Conservation (phyloP, 768 basidiomycete species). For the Collybiopsis confluens region DNA sequence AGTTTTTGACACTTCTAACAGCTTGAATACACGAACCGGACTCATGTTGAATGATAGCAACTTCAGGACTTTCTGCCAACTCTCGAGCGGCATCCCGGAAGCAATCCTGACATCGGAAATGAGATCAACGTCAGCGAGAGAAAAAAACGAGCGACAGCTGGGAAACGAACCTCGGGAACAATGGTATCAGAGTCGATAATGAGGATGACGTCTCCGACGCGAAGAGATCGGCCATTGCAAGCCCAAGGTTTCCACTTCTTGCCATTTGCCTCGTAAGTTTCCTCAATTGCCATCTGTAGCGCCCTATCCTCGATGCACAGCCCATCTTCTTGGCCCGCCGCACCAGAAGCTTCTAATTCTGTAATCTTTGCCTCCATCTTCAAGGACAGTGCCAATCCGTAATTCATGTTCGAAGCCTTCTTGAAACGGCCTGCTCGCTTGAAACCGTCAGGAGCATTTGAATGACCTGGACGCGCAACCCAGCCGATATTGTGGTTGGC, state of each 20-base stretch:
- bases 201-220: constrained; percentile 77
- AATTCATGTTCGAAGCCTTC: constrained; percentile 91
- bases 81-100: constrained; percentile 88
- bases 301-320: constrained; percentile 64
- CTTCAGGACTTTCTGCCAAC: constrained; percentile 73
- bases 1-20: no score
- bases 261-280: constrained; percentile 58
- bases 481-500: constrained; percentile 75
- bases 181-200: constrained; percentile 80
- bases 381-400: constrained; percentile 63
- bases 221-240: constrained; percentile 66
- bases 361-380: constrained; percentile 52
- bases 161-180: constrained; percentile 57
- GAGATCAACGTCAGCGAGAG: not conserved
- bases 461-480: constrained; percentile 77
- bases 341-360: constrained; percentile 36
- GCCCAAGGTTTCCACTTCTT: constrained; percentile 70
- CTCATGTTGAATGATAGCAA: constrained; percentile 89
- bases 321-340: constrained; percentile 31
- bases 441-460: constrained; percentile 56
- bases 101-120: constrained; percentile 56
- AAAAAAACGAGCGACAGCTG: not conserved
- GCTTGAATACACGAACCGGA: constrained; percentile 46
- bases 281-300: constrained; percentile 69
- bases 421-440: constrained; percentile 87